Conservation (phyloP, 108 stramenopile genomes). For the Fragilaria radians region DNA sequence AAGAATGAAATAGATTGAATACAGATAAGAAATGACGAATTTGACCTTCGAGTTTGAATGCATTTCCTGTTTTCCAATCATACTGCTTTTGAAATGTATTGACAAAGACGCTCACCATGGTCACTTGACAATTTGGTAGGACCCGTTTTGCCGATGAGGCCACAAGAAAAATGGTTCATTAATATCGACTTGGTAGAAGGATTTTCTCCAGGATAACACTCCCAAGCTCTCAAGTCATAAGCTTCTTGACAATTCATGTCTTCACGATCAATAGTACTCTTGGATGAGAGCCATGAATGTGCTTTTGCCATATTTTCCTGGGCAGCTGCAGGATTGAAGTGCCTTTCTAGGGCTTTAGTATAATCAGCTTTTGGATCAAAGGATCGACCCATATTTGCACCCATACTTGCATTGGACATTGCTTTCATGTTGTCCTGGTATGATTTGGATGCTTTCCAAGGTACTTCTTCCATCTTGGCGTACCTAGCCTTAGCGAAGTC, state of each 20-base stretch:
- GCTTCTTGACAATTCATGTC: not conserved
- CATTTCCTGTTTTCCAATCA: no score
- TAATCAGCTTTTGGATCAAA: slow-evolving; percentile 32
- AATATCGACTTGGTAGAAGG: no score
- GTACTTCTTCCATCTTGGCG: slow-evolving; percentile 9
- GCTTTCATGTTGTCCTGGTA: slow-evolving; percentile 35
- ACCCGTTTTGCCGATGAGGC: no score
- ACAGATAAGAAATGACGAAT: no score
- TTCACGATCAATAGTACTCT: not conserved
- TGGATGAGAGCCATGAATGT: slow-evolving; percentile 35
- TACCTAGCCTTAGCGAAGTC: slow-evolving; percentile 43
- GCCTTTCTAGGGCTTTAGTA: slow-evolving; percentile 31
- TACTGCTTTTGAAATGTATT: no score
- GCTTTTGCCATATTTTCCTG: slow-evolving; percentile 23
- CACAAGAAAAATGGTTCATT: no score
- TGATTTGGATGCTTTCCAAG: slow-evolving; percentile 33
- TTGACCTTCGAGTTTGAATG: no score
- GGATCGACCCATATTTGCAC: slow-evolving; percentile 43
- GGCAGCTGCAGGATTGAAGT: slow-evolving; percentile 34
- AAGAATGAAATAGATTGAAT: no score
- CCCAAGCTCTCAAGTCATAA: slow-evolving; percentile 4
- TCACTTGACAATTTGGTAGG: no score
- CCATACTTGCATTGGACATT: slow-evolving; percentile 27
- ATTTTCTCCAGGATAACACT: not conserved
- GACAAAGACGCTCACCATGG: no score